Evolutionary conservation across 2,329 filamentous ascomycete genomes (phyloP), one percentile per base, ranked within the genome.

Genomic region (Penicillium sp.): DNA sequence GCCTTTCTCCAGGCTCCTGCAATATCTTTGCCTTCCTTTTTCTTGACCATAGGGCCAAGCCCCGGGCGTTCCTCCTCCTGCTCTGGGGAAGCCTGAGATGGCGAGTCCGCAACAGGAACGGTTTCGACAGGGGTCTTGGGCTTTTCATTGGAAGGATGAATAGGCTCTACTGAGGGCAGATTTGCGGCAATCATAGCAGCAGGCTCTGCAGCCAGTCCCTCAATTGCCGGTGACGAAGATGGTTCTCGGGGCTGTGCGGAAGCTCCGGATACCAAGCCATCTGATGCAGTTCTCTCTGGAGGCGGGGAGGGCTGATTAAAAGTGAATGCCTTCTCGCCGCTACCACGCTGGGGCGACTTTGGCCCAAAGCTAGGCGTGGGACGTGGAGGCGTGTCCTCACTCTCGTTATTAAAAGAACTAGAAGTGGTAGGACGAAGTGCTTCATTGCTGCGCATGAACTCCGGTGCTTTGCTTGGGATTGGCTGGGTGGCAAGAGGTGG

Each of bases 31-130:
- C 83, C 86, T 1, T 86, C 87, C 69, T 90, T 90, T 60, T 88
- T 85, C 73, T 90, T 93, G 66, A 97, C 88, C 92, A 96, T 96
- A 2, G 91, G 90, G 0, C 91, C 91, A 7, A 96, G 81, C 1
- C 91, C 91, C 17, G 91, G 90, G n/a, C 90, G 80, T 73, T 74
- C 80, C 80, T 70, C 73, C 11, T 74, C 57, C 14, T 65, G 57
- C 16, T 59, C 61, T 3, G 60, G 45, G 14, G 62, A 46, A 48
- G 56, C 58, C n/a, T 55, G 17, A n/a, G 37, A 44, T 4, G 61
- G 57, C 12, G 62, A 37, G 30, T 59, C 55, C 6, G 47, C 31
- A 14, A 56, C 48, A 35, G 56, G 45, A 17, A 30, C 26, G n/a
- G 28, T 30, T 31, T 55, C 55, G n/a, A 36, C 55, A 19, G 43